Evolutionary conservation across 192 early-diverging fungal genomes (phyloP), one percentile per base, ranked within the genome.

Genomic region (Coemansia furcata): DNA sequence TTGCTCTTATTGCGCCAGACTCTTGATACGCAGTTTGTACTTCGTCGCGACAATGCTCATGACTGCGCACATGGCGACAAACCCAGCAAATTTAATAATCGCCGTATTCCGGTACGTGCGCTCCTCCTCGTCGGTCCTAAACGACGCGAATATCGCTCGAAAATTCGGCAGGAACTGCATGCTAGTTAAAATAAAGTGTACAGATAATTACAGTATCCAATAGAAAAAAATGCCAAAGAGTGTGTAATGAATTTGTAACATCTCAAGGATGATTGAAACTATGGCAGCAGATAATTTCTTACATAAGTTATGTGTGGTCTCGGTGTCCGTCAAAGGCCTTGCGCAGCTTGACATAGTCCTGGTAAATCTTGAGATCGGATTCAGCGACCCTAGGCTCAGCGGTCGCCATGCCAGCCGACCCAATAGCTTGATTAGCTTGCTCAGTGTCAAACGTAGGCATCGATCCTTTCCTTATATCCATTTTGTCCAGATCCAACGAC

Each of bases 81-180:
- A 84, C 2, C 78, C 77, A 9, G 74, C 72, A 55, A 84, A 74
- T 21, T 73, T 72, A 32, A 84, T 52, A n/a, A 77, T 69, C 17
- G 83, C 83, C 0, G 74, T 43, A 39, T 80, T 79, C 33, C 78
- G 63, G 32, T 67, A 80, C 30, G 72, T 74, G 49, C 83, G 71
- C 44, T 84, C 83, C 50, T 84, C 83, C 23, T 80, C 83, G 50
- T 76, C 78, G 23, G 74, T 80, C 9, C 83, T 68, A 40, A 84
- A 84, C 39, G 83, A 84, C 39, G 83, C 83, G 62, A 80, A 84
- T 36, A 84, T 84, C 11, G 83, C 77, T 23, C 83, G 77, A 63
- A 84, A 84, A 67, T 84, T 84, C n/a, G 83, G 83, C 47, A 84
- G 52, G 15, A 74, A 63, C 57, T 74, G 68, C 77, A 79, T 79